phyloP scores from a whole-genome alignment of 129 eudicot genomes.

The Dittrichia graveolens region DNA sequence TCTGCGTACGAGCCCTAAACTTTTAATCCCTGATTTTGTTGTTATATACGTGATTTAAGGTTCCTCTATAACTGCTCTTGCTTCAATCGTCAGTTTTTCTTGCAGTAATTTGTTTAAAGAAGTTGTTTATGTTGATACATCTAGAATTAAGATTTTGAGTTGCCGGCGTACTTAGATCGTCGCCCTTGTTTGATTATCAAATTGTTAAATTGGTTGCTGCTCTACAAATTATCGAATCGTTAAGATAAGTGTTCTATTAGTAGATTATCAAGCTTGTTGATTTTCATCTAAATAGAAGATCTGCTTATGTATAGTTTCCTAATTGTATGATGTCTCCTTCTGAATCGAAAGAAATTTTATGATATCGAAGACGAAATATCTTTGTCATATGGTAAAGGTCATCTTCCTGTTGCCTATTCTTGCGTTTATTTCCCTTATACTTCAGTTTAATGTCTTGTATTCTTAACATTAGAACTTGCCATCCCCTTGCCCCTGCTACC shows the following conservation, averaged over 20 bases:
- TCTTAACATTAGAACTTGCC: background rate
- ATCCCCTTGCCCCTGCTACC: background rate
- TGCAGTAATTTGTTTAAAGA: constrained; percentile 1
- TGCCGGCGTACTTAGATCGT: constrained; percentile 14
- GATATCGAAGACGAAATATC: background rate
- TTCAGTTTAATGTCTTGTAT: background rate
- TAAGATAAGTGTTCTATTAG: background rate
- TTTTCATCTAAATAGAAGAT: constrained; percentile 15
- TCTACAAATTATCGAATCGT: background rate
- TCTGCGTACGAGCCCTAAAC: constrained; percentile 16
- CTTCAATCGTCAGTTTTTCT: background rate
- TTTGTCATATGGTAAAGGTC: constrained; percentile 13
- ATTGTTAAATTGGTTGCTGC: constrained; percentile 1
- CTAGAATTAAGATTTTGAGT: constrained; percentile 19
- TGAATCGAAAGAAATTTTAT: background rate
- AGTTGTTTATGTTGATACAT: background rate
- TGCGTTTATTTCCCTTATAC: background rate
- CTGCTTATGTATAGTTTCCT: constrained; percentile 18
- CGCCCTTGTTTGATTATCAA: background rate
- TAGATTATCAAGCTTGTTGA: constrained; percentile 17
- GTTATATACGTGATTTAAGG: background rate
- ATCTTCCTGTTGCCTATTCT: constrained; percentile 5
- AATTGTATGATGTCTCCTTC: background rate
- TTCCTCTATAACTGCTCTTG: background rate
- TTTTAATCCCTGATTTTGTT: background rate